phyloP scores from a whole-genome alignment of 2,329 filamentous ascomycete genomes.

The Colletotrichum sp. region DNA sequence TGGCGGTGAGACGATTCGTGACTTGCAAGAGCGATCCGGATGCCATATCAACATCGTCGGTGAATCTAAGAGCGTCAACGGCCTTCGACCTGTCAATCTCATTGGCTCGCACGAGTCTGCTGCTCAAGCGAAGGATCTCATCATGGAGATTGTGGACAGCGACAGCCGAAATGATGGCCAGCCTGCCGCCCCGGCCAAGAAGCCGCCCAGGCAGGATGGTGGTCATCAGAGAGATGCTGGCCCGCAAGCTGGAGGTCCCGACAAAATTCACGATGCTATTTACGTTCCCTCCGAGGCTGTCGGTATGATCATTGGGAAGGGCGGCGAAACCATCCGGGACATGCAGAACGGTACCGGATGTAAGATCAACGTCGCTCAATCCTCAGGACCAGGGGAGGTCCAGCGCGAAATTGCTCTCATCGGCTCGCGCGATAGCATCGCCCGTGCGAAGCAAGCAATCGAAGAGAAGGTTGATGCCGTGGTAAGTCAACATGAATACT shows the following conservation, averaged over 20 bases:
- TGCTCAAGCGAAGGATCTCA: conserved; percentile 80
- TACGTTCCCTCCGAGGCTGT: conserved; percentile 89
- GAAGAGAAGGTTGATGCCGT: conserved; percentile 92
- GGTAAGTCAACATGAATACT: conserved; percentile 53
- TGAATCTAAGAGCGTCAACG: conserved; percentile 91
- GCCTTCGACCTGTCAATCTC: conserved; percentile 86
- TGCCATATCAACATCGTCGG: conserved; percentile 96
- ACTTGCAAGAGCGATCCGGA: conserved; percentile 88
- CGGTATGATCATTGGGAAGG: conserved; percentile 96
- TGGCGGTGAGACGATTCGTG: conserved; percentile 89
- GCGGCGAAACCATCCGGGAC: conserved; percentile 91
- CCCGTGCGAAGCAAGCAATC: conserved; percentile 81
- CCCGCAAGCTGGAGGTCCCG: conserved; percentile 39
- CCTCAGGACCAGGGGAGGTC: conserved; percentile 75
- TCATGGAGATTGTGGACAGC: conserved; percentile 93
- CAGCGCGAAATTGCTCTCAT: conserved; percentile 88
- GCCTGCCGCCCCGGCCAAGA: conserved; percentile 31
- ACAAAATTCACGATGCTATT: conserved; percentile 83
- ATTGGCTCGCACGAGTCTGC: conserved; percentile 80
- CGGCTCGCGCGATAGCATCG: conserved; percentile 77
- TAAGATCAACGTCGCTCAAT: conserved; percentile 92
- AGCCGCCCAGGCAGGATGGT: conserved; percentile 33
- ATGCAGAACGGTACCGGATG: conserved; percentile 89
- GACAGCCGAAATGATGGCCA: conserved; percentile 68
- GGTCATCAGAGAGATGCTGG: conserved; percentile 34